Evolutionary conservation across 2,329 filamentous ascomycete species (phyloP), one percentile per base, ranked within the genome.

Genomic region (Colletotrichum viniferum): DNA sequence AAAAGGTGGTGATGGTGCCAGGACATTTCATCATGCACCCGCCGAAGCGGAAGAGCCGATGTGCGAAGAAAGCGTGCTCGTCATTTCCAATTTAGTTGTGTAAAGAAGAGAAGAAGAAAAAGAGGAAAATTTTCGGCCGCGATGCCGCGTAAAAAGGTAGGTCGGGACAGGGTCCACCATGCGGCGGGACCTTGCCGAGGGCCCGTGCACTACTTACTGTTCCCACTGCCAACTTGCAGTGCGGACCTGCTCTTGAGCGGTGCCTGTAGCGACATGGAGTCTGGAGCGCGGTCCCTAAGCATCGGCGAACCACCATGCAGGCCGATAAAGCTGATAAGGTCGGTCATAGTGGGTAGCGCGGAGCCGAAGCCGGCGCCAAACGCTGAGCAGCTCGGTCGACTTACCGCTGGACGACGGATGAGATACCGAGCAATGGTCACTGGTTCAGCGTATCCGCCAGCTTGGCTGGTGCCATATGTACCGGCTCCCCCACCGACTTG

Each of bases 31-130:
- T 86, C 91, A 92, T 88, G 86, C 87, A 87, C 87, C 89, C 87
- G 86, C 84, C 83, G 81, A 86, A 84, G 86, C 85, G 86, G 87
- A 88, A 87, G 84, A 81, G 84, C 84, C 86, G 86, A 90, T 92
- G 84, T 86, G 84, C 89, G 88, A 83, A 84, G 86, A 82, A 89
- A 89, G 90, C 91, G 89, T 87, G 88, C 92, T 94, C 94, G 90
- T 96, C 93, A 93, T 88, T 84, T 91, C 92, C 93, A 92, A 90
- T 91, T 91, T 95, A 95, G 93, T 95, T 95, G 92, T 85, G 90
- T 91, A 85, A 83, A 86, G 88, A 90, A 86, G 83, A 86, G 84
- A 79, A 80, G 83, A 81, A 79, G 77, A 73, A 80, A 81, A 72
- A 77, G 78, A 70, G 78, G 69, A 69, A 74, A 78, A 65, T 24